Base-by-base conservation (phyloP, 352 stramenopile genomes). In the Pythium scleroteichum region DNA sequence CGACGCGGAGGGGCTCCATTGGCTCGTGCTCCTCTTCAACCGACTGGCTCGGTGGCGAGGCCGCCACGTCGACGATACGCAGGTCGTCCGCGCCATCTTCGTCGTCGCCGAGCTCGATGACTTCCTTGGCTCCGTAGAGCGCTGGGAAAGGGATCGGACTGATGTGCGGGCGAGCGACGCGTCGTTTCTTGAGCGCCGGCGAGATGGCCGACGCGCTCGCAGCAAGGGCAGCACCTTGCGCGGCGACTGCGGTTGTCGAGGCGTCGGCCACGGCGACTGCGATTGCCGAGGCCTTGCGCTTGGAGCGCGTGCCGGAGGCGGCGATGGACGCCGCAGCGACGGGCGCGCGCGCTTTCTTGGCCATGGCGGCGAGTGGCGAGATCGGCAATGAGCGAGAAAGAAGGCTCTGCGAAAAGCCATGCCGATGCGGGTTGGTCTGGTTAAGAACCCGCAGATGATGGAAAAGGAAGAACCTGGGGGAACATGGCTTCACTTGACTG, bases 401-500 rank as follows among this genome's bases (percentile, higher is more conserved):
- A 22, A 19, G 14, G 24, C 23, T 55, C 52, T 67, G 52, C 50
- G 59, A 67, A 67, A 41, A 33, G 59, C 51, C 59, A 67, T 67
- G 17, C 2, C 14, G 32, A 10, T 23, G 2, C 12, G 23, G 35
- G 26, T 22, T 22, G 26, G 22, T n/a, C 10, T n/a, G 49, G 59
- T 66, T 60, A 66, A 67, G 60, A 67, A 67, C 51, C 52, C 52
- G 20, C 48, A 24, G n/a, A 59, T 13, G 27, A 59, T 40, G 27
- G 27, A 50, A 33, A 47, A 57, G 19, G 42, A 57, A 57, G 32
- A 12, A 47, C 20, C 46, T 14, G 17, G 7, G n/a, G 27, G 26
- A 39, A 62, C 52, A 67, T 67, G 60, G 60, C 51, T 67, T 67
- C 60, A 67, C 60, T 67, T 62, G 51, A 67, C 60, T 66, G 59